Evolutionary conservation across 345 rosid species (phyloP), one percentile per base, ranked within the genome.

Genomic region (Camelina sativa): DNA sequence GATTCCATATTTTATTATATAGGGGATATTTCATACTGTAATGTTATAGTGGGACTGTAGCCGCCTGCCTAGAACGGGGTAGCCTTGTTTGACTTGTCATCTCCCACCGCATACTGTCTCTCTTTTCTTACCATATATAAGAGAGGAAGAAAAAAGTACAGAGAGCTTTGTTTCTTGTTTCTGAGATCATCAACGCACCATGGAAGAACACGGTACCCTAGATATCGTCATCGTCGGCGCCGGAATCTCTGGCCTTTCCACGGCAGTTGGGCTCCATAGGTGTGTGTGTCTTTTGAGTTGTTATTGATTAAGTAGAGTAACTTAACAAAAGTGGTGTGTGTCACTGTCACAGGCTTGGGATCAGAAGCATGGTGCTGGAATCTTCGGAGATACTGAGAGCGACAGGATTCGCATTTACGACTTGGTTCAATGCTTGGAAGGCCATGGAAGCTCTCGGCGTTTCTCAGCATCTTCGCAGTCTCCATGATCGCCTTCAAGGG

Each of bases 401-500:
- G 16, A 68, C 85, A 5, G 95, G 95, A 34, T 89, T 86, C 69
- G 90, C 89, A 2, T 47, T 90, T 3, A 11, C 77, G 0, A 73
- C 51, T 13, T 92, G 86, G 90, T 54, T 77, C 38, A 91, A 91
- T 53, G 95, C 86, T 60, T 88, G 93, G 97, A 89, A 72, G 72
- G 93, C 93, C 38, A 74, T 89, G 75, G 97, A 88, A 65, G 89
- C 84, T 48, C 38, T 85, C 15, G 91, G 91, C 51, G 59, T 90
- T 3, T 85, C 84, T 13, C 69, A 88, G 22, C 69, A 74, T 7
- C 65, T 91, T 38, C 90, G 90, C 7, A 51, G 25, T 50, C 80
- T 73, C 23, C 91, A 88, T 69, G 20, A 22, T 23, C 73, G 28
- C 11, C 72, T 90, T 28, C 68, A 77, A 4, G 80, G 87, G 91